phyloP scores from a whole-genome alignment of 108 stramenopile species.

The Skeletonema costatum region DNA sequence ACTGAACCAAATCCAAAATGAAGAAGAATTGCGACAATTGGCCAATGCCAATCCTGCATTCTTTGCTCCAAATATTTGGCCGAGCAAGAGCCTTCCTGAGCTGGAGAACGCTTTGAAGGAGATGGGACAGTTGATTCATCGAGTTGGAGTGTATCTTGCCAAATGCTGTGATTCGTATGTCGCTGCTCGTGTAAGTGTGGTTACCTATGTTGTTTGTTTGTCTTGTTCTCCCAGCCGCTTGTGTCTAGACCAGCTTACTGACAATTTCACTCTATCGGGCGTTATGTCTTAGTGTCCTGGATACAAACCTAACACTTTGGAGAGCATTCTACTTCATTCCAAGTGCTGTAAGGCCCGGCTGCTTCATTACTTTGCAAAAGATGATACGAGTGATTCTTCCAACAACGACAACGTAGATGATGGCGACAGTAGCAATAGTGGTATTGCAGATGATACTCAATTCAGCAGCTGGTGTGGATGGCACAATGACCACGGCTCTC shows the following conservation, averaged over 20 bases:
- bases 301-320: constrained; percentile 53
- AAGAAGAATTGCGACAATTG: constrained; percentile 36
- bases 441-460: neutral
- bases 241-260: too few relatives aligned
- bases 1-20: constrained; percentile 9
- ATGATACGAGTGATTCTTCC: neutral
- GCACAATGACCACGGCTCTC: constrained; percentile 81
- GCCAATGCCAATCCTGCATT: constrained; percentile 58
- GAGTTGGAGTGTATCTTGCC: constrained; percentile 81
- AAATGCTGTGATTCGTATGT: constrained; percentile 81
- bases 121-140: constrained; percentile 70
- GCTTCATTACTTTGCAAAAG: constrained; percentile 88
- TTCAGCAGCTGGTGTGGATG: constrained; percentile 92
- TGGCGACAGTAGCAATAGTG: constrained; percentile 4
- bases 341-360: constrained; percentile 89
- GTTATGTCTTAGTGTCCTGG: constrained; percentile 25
- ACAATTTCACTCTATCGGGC: too few relatives aligned
- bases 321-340: constrained; percentile 57
- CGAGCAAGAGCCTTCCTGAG: constrained; percentile 62
- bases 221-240: neutral
- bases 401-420: neutral
- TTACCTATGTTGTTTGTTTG: neutral
- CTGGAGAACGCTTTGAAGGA: constrained; percentile 81
- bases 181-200: constrained; percentile 19
- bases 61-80: constrained; percentile 87